Evolutionary conservation across 1,284 basidiomycete genomes (phyloP), one percentile per base, ranked within the genome.

Genomic region (Macrocystidia cucumis): DNA sequence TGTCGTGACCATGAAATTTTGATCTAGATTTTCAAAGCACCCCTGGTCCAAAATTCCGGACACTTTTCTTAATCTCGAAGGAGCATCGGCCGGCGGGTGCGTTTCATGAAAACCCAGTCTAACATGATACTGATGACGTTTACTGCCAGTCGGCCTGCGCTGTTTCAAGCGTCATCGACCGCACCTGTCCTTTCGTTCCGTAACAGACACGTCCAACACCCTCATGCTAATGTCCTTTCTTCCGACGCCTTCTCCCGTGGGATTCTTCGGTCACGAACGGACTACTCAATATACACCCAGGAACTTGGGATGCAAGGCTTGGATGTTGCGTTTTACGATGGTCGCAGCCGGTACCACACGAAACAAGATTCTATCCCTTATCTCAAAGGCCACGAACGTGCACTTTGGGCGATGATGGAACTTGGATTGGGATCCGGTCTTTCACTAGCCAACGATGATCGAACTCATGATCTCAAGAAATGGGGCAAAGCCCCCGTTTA

Each of bases 81-180:
- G 86, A 3, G 83, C 85, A 6, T 73, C 78, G n/a, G 67, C 78
- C 1, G 86, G 83, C 47, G 83, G 85, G 78, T 83, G n/a, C n/a
- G n/a, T n/a, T 39, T 14, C 38, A 31, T 29, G 36, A 24, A 3
- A 25, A 19, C 21, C 33, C 5, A 25, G n/a, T 17, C 17, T 4
- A 19, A 26, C 30, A 18, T 29, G 39, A 33, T 33, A 26, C 13
- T 12, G 39, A 32, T 40, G 3, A n/a, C n/a, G n/a, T n/a, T n/a
- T n/a, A n/a, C n/a, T n/a, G n/a, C n/a, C 41, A 81, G 78, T 7
- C 77, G 77, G 1, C 80, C 81, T 2, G 57, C 80, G 11, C 60
- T 84, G 21, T 82, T 85, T 55, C 74, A 80, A 5, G 64, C 73
- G 0, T 79, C 78, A 0, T 76, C 72, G 1, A 62, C 67, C 1